Percentiles rank a stretch among this genome's conserved stretches.
Evolutionary conservation across 73 alveolate species (phyloP).

Genomic region (Paramecium octaurelia): DNA sequence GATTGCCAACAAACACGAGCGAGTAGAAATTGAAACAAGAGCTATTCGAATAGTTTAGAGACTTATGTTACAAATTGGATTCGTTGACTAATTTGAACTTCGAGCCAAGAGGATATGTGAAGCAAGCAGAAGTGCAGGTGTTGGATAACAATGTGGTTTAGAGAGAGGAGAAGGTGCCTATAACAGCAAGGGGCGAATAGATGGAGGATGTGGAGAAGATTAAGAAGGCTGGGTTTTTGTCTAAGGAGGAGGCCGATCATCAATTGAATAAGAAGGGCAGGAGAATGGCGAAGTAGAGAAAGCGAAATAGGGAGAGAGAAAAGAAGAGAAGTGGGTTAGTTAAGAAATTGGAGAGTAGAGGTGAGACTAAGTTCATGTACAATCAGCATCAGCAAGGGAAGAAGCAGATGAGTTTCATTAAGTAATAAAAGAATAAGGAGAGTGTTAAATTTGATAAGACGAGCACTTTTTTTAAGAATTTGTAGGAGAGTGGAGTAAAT

Average conservation of each 20-base stretch:
- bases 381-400: slow-evolving; percentile 47
- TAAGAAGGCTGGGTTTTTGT: slow-evolving; percentile 1
- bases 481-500: slow-evolving; percentile 30
- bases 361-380: slow-evolving; percentile 57
- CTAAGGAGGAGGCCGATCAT: slow-evolving; percentile 43
- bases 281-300: slow-evolving; percentile 44
- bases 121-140: slow-evolving; percentile 45
- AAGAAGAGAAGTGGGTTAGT: slow-evolving; percentile 30
- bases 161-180: slow-evolving; percentile 59
- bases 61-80: slow-evolving; percentile 57
- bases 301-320: slow-evolving; percentile 34
- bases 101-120: slow-evolving; percentile 41
- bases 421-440: slow-evolving; percentile 30
- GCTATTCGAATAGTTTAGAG: slow-evolving; percentile 44
- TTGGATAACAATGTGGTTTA: neutral
- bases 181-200: slow-evolving; percentile 8
- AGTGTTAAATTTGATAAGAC: slow-evolving; percentile 56
- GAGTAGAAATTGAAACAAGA: slow-evolving; percentile 57
- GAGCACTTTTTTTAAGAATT: slow-evolving; percentile 54
- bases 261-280: neutral
- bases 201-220: slow-evolving; percentile 48
- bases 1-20: slow-evolving; percentile 57
- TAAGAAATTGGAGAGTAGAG: slow-evolving; percentile 49
- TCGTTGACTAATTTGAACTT: slow-evolving; percentile 44
- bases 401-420: neutral